Base-by-base conservation (phyloP, 768 basidiomycete genomes). In the Fomitopsis pulvina region DNA sequence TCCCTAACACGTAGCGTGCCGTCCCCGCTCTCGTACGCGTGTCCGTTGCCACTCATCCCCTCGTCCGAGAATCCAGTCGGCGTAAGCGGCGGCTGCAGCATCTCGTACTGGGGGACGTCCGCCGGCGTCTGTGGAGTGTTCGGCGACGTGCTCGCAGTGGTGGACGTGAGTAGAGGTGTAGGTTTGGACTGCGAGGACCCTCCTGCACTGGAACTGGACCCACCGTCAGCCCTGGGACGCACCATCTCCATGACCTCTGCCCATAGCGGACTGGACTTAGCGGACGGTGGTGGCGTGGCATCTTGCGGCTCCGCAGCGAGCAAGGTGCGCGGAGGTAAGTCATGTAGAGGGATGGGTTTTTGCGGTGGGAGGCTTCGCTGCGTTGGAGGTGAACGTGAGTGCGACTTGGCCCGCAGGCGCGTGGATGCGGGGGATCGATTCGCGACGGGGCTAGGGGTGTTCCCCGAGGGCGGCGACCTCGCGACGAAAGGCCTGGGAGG, bases 161-260 rank as follows among this genome's bases (percentile, higher is more conserved):
- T 34, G 7, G 48, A 41, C n/a, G 39, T 41, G 26, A 42, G 21
- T 16, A 38, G 18, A 16, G 48, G 9, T 30, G 50, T 32, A 34
- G 48, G 38, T 43, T 49, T 43, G 50, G 48, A 37, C 40, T 43
- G 37, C 4, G 49, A 47, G 18, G 25, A 29, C n/a, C n/a, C 45
- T 16, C 29, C 34, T 12, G 29, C 29, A 37, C 6, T 32, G 5
- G 45, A 22, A 12, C n/a, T 32, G 10, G 45, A 16, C 22, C 45
- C 47, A 2, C 20, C 44, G 3, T 47, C 41, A 24, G 38, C 43
- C 1, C 45, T 45, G 4, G 57, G 37, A 34, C 53, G 53, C 16
- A 60, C 58, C 55, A 60, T 48, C 18, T 53, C 42, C 29, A 48
- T 48, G 6, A 57, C 52, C 34, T 62, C 63, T 7, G 59, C 41